These are phyloP conservation scores for Petasospora rhodanensis DNA, from an alignment of 1,139 yeast genomes.

Conservation along the genomic window DNA sequence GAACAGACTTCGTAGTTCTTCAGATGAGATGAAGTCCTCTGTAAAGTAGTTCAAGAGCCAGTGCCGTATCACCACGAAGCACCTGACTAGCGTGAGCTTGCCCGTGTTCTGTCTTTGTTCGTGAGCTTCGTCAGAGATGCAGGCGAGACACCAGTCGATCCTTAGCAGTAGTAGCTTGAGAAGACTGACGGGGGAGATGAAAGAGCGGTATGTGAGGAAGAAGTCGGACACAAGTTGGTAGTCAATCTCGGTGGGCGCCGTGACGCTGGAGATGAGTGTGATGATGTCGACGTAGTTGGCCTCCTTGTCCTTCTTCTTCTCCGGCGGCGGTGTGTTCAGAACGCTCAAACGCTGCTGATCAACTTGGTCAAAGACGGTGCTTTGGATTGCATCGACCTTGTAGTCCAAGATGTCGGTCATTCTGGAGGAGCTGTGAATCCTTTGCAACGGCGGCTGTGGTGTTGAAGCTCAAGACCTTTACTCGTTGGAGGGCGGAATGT, in stretches of 20 bases:
- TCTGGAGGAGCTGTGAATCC: not conserved
- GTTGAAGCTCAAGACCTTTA: too few relatives aligned
- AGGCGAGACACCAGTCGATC: conserved; percentile 64
- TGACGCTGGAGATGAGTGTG: conserved; percentile 66
- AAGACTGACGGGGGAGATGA: conserved; percentile 52
- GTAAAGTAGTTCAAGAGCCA: conserved; percentile 79
- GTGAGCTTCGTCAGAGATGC: conserved; percentile 29
- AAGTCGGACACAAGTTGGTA: conserved; percentile 80
- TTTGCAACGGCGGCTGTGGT: too few relatives aligned
- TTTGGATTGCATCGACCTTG: conserved; percentile 8
- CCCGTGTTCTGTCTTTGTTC: conserved; percentile 47
- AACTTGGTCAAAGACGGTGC: conserved; percentile 6
- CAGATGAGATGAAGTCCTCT: conserved; percentile 57
- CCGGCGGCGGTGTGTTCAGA: conserved; percentile 3
- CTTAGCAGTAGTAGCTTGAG: conserved; percentile 60
- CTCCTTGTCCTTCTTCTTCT: conserved; percentile 4
- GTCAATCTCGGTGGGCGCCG: conserved; percentile 76
- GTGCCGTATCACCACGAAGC: conserved; percentile 83
- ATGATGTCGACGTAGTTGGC: conserved; percentile 28
- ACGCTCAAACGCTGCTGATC: conserved; percentile 11
- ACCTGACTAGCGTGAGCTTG: conserved; percentile 68
- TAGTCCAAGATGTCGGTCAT: conserved; percentile 23
- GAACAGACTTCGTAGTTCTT: conserved; percentile 43
- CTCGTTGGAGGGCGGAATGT: too few relatives aligned
- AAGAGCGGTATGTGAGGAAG: conserved; percentile 76